phyloP scores from a whole-genome alignment of 768 basidiomycete genomes.

The Mycena capillaripes region DNA sequence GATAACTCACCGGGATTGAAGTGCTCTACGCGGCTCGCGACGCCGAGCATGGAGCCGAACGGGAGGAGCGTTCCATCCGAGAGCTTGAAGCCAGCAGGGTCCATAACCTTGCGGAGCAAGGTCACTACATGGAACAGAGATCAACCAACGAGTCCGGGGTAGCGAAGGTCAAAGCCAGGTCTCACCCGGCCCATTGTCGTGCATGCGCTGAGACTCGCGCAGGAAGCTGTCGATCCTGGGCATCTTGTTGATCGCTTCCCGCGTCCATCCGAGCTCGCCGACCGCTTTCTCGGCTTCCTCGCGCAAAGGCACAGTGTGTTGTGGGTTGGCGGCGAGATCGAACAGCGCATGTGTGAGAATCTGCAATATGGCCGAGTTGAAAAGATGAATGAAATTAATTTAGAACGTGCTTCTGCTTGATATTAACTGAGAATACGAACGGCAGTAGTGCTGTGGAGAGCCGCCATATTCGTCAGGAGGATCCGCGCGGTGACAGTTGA shows the following conservation, averaged over 20 bases:
- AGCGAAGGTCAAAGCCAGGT: neutral
- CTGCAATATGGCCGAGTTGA: constrained; percentile 36
- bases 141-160: no score
- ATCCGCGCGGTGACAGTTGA: constrained; percentile 44
- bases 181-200: constrained; percentile 4
- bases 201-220: constrained; percentile 33
- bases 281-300: constrained; percentile 49
- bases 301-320: constrained; percentile 46
- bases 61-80: constrained; percentile 45
- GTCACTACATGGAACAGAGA: constrained; percentile 34
- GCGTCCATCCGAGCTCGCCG: constrained; percentile 16
- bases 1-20: constrained; percentile 1
- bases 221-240: neutral
- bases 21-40: constrained; percentile 13
- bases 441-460: constrained; percentile 57
- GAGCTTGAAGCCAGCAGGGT: constrained; percentile 46
- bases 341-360: constrained; percentile 47
- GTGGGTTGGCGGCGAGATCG: constrained; percentile 46
- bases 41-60: constrained; percentile 41
- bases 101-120: constrained; percentile 43
- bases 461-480: constrained; percentile 55
- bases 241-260: constrained; percentile 38
- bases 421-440: constrained; percentile 35
- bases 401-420: no score
- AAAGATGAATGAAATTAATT: no score